Conservation (phyloP, 257 asterid species). For the Agastache rugosa region DNA sequence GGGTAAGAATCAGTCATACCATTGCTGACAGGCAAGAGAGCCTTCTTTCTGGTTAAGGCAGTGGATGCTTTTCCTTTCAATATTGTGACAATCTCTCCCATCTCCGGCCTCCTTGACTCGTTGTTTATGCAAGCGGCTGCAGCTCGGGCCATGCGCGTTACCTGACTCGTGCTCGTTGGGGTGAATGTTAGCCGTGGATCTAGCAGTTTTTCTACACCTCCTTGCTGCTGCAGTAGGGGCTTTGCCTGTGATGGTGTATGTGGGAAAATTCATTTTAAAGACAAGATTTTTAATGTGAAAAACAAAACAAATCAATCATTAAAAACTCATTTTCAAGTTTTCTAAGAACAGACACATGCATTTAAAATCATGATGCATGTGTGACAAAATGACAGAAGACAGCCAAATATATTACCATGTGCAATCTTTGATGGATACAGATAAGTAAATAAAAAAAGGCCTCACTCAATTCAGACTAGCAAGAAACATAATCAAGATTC, state of each 20-base stretch:
- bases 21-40: constrained; percentile 38
- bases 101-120: constrained; percentile 69
- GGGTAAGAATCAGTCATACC: constrained; percentile 41
- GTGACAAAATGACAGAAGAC: constrained; percentile 5
- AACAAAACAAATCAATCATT: neutral
- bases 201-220: constrained; percentile 54
- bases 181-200: constrained; percentile 54
- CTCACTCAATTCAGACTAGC: neutral
- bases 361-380: constrained; percentile 3
- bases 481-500: neutral
- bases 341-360: constrained; percentile 17
- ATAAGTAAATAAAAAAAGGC: neutral
- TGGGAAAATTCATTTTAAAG: neutral
- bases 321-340: neutral
- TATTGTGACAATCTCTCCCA: constrained; percentile 57
- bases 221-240: constrained; percentile 70
- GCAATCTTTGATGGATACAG: neutral
- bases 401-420: neutral
- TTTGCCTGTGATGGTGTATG: constrained; percentile 54
- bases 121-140: constrained; percentile 66
- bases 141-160: constrained; percentile 60
- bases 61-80: constrained; percentile 56
- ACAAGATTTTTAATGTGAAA: too few relatives aligned
- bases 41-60: constrained; percentile 46
- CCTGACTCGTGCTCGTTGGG: constrained; percentile 44